A percentile compares a stretch with the other conserved stretches of the same genome.
These are phyloP conservation scores for Phytophthora idaei DNA, from an alignment of 352 stramenopile species.

Conservation along the genomic window DNA sequence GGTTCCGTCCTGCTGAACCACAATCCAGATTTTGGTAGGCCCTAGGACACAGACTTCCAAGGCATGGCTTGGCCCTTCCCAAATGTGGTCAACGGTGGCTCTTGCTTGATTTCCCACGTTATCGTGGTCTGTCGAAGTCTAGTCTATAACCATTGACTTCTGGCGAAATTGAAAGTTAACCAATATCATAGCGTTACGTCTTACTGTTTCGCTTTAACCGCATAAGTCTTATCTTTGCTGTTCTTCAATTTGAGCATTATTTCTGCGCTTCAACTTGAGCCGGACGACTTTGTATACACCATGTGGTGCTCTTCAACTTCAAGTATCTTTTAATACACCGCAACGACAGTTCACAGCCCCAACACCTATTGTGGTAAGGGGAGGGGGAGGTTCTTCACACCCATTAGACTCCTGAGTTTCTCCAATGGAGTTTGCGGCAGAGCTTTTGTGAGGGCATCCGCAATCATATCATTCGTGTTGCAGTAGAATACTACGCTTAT, in stretches of 20 bases:
- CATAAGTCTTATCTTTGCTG: not conserved
- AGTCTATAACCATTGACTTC: not conserved
- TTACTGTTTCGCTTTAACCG: not conserved
- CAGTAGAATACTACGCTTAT: not conserved
- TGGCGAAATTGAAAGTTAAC: not conserved
- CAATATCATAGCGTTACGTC: not conserved
- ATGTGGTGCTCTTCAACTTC: not conserved
- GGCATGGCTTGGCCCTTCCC: too few relatives aligned
- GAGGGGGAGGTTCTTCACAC: not conserved
- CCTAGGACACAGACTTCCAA: too few relatives aligned
- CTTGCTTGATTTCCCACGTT: too few relatives aligned
- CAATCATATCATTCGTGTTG: conserved; percentile 1
- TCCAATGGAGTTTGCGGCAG: too few relatives aligned
- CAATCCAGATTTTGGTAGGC: too few relatives aligned
- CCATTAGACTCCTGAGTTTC: not conserved
- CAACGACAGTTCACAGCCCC: not conserved
- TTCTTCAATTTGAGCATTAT: too few relatives aligned
- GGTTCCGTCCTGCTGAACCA: too few relatives aligned
- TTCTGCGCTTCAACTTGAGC: not conserved
- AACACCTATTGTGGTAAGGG: not conserved
- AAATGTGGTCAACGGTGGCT: too few relatives aligned
- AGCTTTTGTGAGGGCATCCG: not conserved
- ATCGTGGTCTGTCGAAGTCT: not conserved
- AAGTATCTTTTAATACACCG: not conserved
- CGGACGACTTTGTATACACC: not conserved